Conservation (phyloP, 148 eudicot genomes). For the Fallopia convolvulus region DNA sequence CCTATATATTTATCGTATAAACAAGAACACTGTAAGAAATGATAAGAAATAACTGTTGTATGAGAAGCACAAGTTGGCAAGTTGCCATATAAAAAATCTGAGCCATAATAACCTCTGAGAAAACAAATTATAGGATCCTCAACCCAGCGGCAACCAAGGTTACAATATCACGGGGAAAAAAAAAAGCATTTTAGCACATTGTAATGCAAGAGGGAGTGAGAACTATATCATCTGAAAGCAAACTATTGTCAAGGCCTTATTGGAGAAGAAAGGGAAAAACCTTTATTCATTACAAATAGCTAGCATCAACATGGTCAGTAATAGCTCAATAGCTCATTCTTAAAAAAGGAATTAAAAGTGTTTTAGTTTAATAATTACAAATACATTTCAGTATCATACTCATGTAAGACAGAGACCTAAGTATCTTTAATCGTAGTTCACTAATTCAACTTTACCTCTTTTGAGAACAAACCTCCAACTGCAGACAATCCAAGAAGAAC, state of each 20-base stretch:
- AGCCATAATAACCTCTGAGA: background rate
- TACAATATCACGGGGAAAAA: background rate
- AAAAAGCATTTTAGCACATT: background rate
- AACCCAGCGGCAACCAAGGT: background rate
- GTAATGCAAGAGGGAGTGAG: background rate
- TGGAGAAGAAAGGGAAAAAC: background rate
- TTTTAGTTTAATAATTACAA: no score
- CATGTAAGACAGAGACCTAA: background rate
- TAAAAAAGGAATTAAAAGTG: background rate
- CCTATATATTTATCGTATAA: constrained; percentile 31
- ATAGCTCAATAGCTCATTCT: background rate
- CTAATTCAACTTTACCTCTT: constrained; percentile 42
- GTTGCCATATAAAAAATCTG: background rate
- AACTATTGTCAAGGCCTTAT: background rate
- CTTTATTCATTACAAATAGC: background rate
- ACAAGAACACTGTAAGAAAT: background rate
- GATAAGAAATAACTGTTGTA: background rate
- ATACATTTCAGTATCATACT: background rate
- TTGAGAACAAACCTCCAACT: constrained; percentile 85
- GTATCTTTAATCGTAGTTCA: background rate
- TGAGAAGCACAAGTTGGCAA: background rate
- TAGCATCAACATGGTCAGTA: background rate
- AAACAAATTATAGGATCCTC: background rate
- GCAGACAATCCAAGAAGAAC: constrained; percentile 98
- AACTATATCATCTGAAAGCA: background rate